These are phyloP conservation scores for Aspergillus mulundensis DNA, from an alignment of 495 filamentous ascomycete species.

Conservation along the genomic window DNA sequence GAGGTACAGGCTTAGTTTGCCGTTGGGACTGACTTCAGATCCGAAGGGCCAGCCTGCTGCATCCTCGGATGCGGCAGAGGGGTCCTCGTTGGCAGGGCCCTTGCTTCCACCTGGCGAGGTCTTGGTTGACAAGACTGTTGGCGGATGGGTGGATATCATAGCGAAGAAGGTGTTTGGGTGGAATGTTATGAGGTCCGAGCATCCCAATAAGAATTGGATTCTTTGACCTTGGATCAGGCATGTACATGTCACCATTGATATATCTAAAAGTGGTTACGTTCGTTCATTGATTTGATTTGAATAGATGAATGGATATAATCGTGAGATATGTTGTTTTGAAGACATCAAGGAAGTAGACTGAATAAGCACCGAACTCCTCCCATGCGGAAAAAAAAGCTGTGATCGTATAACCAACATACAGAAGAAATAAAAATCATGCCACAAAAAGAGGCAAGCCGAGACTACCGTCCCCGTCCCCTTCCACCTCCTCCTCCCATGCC, in stretches of 20 bases:
- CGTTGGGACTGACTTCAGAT: slow-evolving; percentile 3
- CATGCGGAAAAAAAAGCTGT: slow-evolving; percentile 9
- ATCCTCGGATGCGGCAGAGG: not conserved
- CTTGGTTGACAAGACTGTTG: slow-evolving; percentile 23
- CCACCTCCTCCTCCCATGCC: slow-evolving; percentile 35
- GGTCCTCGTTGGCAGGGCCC: not conserved
- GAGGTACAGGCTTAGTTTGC: slow-evolving; percentile 52
- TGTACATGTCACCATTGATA: not conserved
- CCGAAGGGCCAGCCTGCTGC: slow-evolving; percentile 8
- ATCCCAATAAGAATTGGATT: slow-evolving; percentile 2
- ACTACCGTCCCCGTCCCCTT: slow-evolving; percentile 37
- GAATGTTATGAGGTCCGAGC: not conserved
- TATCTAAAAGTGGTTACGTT: not conserved
- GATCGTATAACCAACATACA: not conserved
- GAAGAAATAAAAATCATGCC: not conserved
- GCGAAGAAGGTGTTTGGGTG: slow-evolving; percentile 14
- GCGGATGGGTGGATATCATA: slow-evolving; percentile 19
- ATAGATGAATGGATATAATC: not conserved
- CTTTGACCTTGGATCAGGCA: not conserved
- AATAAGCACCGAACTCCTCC: slow-evolving; percentile 9
- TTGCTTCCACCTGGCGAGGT: slow-evolving; percentile 27
- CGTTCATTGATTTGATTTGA: not conserved
- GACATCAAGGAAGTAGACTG: not conserved
- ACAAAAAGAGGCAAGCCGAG: not conserved
- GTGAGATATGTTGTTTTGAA: not conserved